Conservation (phyloP, 257 asterid species). For the Solanum ossicruentum region DNA sequence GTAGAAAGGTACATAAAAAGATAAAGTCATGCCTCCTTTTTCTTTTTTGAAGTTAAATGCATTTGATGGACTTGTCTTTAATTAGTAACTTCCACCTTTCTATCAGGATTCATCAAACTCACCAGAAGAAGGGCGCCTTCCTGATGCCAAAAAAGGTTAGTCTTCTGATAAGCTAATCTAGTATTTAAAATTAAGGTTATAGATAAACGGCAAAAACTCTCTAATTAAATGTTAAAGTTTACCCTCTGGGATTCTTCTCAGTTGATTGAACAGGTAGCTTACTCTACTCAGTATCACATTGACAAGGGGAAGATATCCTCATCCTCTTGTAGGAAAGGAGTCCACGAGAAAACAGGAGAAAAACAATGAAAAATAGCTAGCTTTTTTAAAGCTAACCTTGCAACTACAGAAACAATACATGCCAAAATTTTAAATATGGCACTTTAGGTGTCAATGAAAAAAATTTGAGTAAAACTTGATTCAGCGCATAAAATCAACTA, state of each 20-base stretch:
- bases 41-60: background rate
- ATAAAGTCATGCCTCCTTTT: background rate
- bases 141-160: constrained; percentile 66
- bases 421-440: background rate
- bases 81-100: background rate
- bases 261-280: background rate
- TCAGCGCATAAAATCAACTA: background rate
- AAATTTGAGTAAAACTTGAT: background rate
- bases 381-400: background rate
- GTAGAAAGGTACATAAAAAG: constrained; percentile 47
- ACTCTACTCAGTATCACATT: background rate
- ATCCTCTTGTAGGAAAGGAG: background rate
- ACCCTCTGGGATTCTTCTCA: background rate
- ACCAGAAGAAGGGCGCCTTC: constrained; percentile 89
- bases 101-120: constrained; percentile 44
- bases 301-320: background rate
- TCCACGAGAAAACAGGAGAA: background rate
- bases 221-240: background rate
- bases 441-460: background rate
- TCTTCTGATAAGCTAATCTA: background rate
- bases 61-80: background rate
- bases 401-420: background rate
- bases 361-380: background rate
- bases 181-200: background rate
- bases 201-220: background rate